These are phyloP conservation scores for Colletotrichum lini DNA, from an alignment of 2,329 filamentous ascomycete genomes.

Conservation along the genomic window DNA sequence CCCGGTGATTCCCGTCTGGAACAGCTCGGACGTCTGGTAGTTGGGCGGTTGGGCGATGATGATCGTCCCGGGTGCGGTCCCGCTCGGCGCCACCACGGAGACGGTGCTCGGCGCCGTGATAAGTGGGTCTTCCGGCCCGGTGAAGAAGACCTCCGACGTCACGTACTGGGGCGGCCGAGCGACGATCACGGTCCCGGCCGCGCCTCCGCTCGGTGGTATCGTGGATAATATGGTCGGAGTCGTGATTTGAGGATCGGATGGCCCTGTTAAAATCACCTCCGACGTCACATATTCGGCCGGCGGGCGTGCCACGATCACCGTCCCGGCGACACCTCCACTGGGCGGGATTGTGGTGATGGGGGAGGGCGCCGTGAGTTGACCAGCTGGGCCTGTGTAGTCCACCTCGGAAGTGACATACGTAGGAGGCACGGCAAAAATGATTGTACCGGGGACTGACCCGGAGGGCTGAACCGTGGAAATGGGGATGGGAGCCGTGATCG, in stretches of 20 bases:
- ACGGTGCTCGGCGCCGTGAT: slow-evolving; percentile 21
- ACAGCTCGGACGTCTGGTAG: slow-evolving; percentile 15
- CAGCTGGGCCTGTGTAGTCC: slow-evolving; percentile 7
- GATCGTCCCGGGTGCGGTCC: slow-evolving; percentile 13
- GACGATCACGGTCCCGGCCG: slow-evolving; percentile 18
- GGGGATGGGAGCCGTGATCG: slow-evolving; percentile 2
- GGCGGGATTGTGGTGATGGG: slow-evolving; percentile 27
- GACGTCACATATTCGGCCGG: not conserved
- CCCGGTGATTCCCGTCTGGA: not conserved
- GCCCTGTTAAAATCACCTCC: not conserved
- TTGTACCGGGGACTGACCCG: slow-evolving; percentile 22
- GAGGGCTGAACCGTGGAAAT: slow-evolving; percentile 23
- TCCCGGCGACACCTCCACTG: not conserved
- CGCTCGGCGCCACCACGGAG: slow-evolving; percentile 20
- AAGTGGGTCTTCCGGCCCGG: slow-evolving; percentile 1
- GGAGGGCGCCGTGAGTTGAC: slow-evolving; percentile 11
- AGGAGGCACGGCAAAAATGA: slow-evolving; percentile 21
- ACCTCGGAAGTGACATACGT: slow-evolving; percentile 29
- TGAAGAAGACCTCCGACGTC: slow-evolving; percentile 8
- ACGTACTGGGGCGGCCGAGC: not conserved
- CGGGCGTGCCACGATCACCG: not conserved
- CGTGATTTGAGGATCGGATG: not conserved
- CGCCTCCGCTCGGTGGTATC: slow-evolving; percentile 16
- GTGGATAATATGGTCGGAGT: not conserved
- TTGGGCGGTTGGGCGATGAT: slow-evolving; percentile 19